These are phyloP conservation scores for Fusarium solani-melongenae DNA, from an alignment of 2,329 filamentous ascomycete genomes.

Conservation along the genomic window DNA sequence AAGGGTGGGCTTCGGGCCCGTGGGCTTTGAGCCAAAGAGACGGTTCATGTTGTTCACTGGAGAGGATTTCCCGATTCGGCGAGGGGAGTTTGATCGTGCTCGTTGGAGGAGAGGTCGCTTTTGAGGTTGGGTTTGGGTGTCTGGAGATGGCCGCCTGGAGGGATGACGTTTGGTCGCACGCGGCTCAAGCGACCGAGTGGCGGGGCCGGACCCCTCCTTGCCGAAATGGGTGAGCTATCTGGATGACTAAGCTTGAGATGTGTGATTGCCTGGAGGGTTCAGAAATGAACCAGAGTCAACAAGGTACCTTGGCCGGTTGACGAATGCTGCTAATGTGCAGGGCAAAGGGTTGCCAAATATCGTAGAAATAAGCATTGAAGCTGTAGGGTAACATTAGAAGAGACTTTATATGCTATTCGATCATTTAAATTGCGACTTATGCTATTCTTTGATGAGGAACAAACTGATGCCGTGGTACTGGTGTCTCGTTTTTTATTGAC, in stretches of 20 bases:
- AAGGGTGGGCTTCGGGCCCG: constrained; percentile 90
- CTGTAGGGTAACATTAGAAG: not conserved
- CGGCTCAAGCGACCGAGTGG: constrained; percentile 26
- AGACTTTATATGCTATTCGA: not conserved
- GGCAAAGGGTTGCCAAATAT: not conserved
- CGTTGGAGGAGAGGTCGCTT: not conserved
- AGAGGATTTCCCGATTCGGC: not conserved
- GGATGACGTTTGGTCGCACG: constrained; percentile 42
- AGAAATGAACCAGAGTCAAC: not conserved
- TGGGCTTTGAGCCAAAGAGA: constrained; percentile 89
- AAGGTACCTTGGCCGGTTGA: not conserved
- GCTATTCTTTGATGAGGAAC: not conserved
- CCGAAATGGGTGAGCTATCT: constrained; percentile 6
- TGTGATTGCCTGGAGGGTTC: not conserved
- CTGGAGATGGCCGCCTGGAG: constrained; percentile 34
- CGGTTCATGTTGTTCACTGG: constrained; percentile 78
- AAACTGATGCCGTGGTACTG: not conserved
- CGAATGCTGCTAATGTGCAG: not conserved
- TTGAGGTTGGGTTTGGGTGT: constrained; percentile 6
- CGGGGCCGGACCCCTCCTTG: constrained; percentile 14
- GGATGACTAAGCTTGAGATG: not conserved
- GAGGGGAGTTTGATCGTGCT: not conserved
- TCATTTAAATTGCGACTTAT: not conserved
- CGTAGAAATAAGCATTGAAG: not conserved
- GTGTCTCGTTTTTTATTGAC: not conserved